These are phyloP conservation scores for Cryphonectria naterciae DNA, from an alignment of 2,329 filamentous ascomycete species.

Conservation along the genomic window DNA sequence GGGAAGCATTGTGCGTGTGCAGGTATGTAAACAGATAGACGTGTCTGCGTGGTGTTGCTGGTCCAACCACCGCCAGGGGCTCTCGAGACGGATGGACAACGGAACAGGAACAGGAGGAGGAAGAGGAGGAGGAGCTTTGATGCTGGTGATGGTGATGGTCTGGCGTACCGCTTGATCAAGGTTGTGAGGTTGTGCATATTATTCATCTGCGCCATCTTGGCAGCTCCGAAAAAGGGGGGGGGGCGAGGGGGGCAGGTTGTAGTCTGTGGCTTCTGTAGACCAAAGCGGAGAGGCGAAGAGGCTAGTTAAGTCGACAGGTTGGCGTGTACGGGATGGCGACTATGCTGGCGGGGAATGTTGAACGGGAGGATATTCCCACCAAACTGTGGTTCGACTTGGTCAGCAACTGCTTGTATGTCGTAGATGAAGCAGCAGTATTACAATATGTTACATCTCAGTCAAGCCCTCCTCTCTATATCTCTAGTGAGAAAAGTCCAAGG, in stretches of 20 bases:
- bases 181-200: constrained; percentile 97
- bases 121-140: constrained; percentile 11
- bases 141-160: constrained; percentile 3
- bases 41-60: constrained; percentile 5
- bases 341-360: background rate
- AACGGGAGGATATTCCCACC: background rate
- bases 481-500: background rate
- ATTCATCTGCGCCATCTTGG: constrained; percentile 44
- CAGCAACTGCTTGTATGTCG: background rate
- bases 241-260: constrained; percentile 12
- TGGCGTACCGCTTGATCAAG: constrained; percentile 89
- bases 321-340: background rate
- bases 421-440: background rate
- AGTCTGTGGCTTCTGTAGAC: constrained; percentile 23
- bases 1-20: constrained; percentile 28
- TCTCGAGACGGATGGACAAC: background rate
- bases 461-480: background rate
- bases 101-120: background rate
- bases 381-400: background rate
- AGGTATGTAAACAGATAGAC: background rate
- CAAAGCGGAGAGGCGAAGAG: constrained; percentile 8
- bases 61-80: background rate
- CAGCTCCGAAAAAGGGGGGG: background rate
- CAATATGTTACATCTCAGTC: background rate
- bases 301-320: constrained; percentile 20